Conservation (phyloP, 2,329 filamentous ascomycete species). For the Sclerotinia subarctica region DNA sequence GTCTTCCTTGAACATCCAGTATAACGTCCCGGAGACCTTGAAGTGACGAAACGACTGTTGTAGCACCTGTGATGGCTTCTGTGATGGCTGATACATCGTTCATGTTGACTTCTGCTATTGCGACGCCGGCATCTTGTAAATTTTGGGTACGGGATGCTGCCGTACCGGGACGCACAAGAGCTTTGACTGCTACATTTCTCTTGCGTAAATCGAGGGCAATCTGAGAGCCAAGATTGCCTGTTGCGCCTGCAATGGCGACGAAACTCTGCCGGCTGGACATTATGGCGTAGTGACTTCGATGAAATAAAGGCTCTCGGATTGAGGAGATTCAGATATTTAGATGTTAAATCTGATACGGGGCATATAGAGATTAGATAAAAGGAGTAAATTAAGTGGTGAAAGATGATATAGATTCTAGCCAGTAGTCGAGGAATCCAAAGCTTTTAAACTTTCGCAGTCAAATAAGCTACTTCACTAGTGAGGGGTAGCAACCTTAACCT, state of each 20-base stretch:
- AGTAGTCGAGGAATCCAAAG: background rate
- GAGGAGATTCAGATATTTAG: background rate
- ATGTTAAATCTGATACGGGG: background rate
- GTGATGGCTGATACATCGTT: conserved; percentile 10
- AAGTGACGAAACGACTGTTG: conserved; percentile 21
- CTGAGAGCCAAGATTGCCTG: conserved; percentile 21
- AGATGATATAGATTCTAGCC: background rate
- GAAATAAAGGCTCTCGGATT: background rate
- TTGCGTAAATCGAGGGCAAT: conserved; percentile 21
- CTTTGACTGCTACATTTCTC: conserved; percentile 22
- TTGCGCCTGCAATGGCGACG: conserved; percentile 22
- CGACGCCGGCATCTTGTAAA: conserved; percentile 19
- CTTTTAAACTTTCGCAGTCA: background rate
- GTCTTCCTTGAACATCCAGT: conserved; percentile 15
- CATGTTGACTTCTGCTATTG: conserved; percentile 21
- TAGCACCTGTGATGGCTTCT: conserved; percentile 17
- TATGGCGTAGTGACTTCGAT: background rate
- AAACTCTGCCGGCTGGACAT: conserved; percentile 22
- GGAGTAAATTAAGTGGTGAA: background rate
- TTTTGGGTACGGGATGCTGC: conserved; percentile 21
- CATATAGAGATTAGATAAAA: background rate
- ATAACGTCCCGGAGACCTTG: conserved; percentile 23
- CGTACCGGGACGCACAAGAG: conserved; percentile 22
- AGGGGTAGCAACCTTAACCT: background rate
- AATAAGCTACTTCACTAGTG: background rate